Evolutionary conservation across 2,329 filamentous ascomycete genomes (phyloP).

Genomic region (Neopestalotiopsis sp.): DNA sequence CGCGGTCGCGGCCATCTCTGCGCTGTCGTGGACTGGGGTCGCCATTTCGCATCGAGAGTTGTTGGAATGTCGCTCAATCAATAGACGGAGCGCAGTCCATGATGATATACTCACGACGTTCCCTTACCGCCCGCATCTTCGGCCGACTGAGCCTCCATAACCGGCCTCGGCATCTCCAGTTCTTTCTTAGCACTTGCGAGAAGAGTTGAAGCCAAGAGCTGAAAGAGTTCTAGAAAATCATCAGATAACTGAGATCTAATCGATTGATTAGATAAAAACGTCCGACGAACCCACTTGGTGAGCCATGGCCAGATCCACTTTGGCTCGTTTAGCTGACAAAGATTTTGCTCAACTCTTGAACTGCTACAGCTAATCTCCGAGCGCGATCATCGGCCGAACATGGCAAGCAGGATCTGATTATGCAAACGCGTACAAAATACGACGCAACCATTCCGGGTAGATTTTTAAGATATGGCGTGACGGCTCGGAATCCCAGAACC

Average conservation of each 20-base stretch:
- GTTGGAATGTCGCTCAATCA: not conserved
- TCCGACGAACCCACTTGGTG: not conserved
- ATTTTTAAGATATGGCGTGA: too few species aligned
- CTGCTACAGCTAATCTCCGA: not conserved
- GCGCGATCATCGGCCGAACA: not conserved
- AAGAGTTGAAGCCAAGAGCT: not conserved
- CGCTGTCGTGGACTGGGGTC: not conserved
- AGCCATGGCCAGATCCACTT: not conserved
- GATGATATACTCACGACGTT: not conserved
- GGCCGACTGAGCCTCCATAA: not conserved
- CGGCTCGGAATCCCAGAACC: too few species aligned
- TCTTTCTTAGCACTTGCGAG: not conserved
- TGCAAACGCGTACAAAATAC: not conserved
- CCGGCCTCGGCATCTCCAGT: constrained; percentile 3
- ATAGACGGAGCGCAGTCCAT: not conserved
- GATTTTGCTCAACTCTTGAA: not conserved
- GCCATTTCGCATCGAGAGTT: not conserved
- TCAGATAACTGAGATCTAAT: not conserved
- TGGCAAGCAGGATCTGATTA: not conserved
- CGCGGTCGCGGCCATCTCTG: not conserved
- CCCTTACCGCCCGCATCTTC: not conserved
- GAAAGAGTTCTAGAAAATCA: not conserved
- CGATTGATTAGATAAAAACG: constrained; percentile 9
- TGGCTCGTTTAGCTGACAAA: not conserved
- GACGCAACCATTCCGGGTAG: not conserved